Evolutionary conservation across 2,329 filamentous ascomycete genomes (phyloP), one percentile per base, ranked within the genome.

Genomic region (Ilyonectria sp.): DNA sequence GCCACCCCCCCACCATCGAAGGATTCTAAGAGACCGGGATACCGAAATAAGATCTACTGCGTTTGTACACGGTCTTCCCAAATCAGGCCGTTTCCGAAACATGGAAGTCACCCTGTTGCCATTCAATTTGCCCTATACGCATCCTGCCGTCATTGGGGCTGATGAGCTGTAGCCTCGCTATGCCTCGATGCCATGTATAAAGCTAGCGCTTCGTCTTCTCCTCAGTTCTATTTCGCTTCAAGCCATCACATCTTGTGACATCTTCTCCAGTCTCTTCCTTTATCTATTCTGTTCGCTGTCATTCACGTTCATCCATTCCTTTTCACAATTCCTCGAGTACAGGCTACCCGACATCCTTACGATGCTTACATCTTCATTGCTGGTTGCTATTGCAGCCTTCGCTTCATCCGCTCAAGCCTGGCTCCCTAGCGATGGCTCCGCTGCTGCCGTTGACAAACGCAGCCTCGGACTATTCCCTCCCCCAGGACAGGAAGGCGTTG

Each of bases 371-470:
- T 33, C 58, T 33, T 29, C 62, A 13, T n/a, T 70, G 23, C 40
- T 70, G 6, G 56, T 68, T 35, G 63, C 60, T 7, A 37, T 71
- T 19, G 69, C 67, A 57, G 55, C 59, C 23, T 59, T 76, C 29
- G 47, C 67, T 29, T 56, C 69, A 1, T 61, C 70, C 17, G 55
- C 65, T 29, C 65, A 71, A 13, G 73, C 73, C 23, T 76, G 72
- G 74, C 68, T 75, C 19, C 71, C 69, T 8, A 35, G 6, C 23
- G 40, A 63, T 15, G 29, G 7, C n/a, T 26, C 59, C 11, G 37
- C 4, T 6, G 5, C 35, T 17, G 21, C 23, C 29, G 17, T 58
- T 7, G 40, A 40, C 53, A 52, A 69, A 19, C 63, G 63, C 15
- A 66, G 60, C 11, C 26, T 64, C 19, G 47, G 49, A 9, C 55